Evolutionary conservation across 2,329 filamentous ascomycete genomes (phyloP), one percentile per base, ranked within the genome.

Genomic region (Penicillium sp.): DNA sequence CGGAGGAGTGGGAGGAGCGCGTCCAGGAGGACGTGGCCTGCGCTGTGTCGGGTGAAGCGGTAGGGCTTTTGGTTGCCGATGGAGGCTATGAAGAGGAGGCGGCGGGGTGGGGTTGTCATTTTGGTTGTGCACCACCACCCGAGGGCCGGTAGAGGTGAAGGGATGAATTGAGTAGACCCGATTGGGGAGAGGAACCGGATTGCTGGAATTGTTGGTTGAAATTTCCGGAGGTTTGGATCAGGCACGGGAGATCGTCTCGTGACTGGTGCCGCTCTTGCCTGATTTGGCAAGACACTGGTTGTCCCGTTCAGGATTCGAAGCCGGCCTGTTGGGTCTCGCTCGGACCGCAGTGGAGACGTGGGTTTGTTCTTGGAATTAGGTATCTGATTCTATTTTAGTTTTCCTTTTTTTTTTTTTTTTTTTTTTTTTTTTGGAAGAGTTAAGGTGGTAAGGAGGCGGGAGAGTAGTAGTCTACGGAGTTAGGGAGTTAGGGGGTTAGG

Each of bases 1-100:
- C 61, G 62, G 14, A 87, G 73, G 24, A 73, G 69, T 14, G 73
- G 76, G 18, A 79, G 77, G 8, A 92, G 74, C 2, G 81, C 76
- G 48, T 81, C 76, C 58, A 96, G 82, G 41, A 90, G 82, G 50
- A 85, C 82, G 75, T 97, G 92, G 10, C 92, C 94, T 13, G 91
- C 90, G 22, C 86, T 92, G 74, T 97, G 94, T 7, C 92, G 84
- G 18, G 89, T 95, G 57, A 87, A 80, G 58, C 83, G 81, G 71
- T 92, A 92, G 20, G 74, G 69, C 6, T 81, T 78, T 6, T 89
- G 90, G 63, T 97, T 97, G 61, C 94, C 94, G 56, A 99, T 81
- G 56, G 90, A 94, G 75, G 91, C 82, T 63, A 97, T 79, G 50
- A 97, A 83, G 62, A 95, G 83, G 35, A 65, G 63, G 39, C 67